Conservation (phyloP, 495 filamentous ascomycete genomes). For the Aspergillus bertholletiae region DNA sequence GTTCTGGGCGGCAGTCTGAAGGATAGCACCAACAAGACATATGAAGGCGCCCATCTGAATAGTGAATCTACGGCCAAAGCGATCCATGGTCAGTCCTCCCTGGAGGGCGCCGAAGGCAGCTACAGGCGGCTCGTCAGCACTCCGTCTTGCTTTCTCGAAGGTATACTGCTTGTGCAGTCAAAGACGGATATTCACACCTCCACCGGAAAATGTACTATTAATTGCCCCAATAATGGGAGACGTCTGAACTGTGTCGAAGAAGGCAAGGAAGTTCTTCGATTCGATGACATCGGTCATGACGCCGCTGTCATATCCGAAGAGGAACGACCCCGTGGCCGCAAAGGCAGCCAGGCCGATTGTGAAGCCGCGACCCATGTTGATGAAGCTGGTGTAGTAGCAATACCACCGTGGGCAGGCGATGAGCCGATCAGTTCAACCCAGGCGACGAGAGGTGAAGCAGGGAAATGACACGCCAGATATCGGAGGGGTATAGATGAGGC, state of each 20-base stretch:
- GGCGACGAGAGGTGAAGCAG: neutral
- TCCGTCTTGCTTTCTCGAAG: neutral
- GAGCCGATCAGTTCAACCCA: neutral
- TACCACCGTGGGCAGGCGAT: neutral
- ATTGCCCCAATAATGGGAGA: constrained; percentile 54
- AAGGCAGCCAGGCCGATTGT: constrained; percentile 41
- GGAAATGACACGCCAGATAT: too few species aligned
- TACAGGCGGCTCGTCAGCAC: constrained; percentile 4
- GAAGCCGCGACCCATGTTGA: constrained; percentile 42
- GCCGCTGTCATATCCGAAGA: constrained; percentile 55
- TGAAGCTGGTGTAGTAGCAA: neutral
- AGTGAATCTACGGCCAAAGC: constrained; percentile 49
- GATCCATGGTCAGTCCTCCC: constrained; percentile 36
- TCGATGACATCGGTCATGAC: constrained; percentile 56
- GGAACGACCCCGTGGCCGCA: constrained; percentile 46
- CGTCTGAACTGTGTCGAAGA: constrained; percentile 45
- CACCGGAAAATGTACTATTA: constrained; percentile 54
- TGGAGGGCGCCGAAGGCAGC: constrained; percentile 35
- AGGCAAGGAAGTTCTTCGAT: constrained; percentile 43
- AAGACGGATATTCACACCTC: constrained; percentile 26
- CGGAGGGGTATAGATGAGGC: neutral
- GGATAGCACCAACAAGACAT: constrained; percentile 50
- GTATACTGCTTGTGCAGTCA: neutral
- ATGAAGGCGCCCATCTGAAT: constrained; percentile 55
- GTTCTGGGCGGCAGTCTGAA: constrained; percentile 51